These are phyloP conservation scores for Eucalyptus coolabah DNA, from an alignment of 345 rosid genomes.

Conservation along the genomic window DNA sequence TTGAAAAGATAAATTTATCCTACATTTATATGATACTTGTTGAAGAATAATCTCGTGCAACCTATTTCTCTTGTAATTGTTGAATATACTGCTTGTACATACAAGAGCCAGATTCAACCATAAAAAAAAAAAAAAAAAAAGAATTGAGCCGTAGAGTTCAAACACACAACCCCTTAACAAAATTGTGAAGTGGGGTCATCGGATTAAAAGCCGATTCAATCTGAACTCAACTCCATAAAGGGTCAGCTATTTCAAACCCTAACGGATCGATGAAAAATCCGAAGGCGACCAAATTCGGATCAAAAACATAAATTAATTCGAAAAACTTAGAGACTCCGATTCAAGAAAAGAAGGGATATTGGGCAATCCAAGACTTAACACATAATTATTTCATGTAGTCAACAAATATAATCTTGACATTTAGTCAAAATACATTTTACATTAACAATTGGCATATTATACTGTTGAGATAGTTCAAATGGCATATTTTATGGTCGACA, in stretches of 20 bases:
- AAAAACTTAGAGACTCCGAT: background rate
- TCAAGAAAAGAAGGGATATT: background rate
- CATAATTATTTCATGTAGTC: background rate
- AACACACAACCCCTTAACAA: background rate
- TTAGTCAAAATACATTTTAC: background rate
- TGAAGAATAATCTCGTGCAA: background rate
- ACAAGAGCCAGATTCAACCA: background rate
- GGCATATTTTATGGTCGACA: background rate
- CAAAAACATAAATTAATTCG: background rate
- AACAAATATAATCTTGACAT: background rate
- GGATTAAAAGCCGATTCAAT: background rate
- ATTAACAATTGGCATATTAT: background rate
- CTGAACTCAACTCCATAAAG: background rate
- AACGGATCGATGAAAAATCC: background rate
- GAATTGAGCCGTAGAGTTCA: background rate
- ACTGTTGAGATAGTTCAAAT: background rate
- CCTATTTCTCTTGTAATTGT: background rate
- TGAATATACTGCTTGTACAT: background rate
- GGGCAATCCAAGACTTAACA: background rate
- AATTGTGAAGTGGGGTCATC: background rate
- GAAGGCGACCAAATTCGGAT: background rate
- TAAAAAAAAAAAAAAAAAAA: too few relatives aligned
- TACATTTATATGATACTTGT: background rate
- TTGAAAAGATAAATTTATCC: background rate
- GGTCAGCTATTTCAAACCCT: background rate